A percentile compares a stretch with the other conserved stretches of the same genome.
phyloP scores from a whole-genome alignment of 805 yeast genomes.

The Lachancea fermentati region DNA sequence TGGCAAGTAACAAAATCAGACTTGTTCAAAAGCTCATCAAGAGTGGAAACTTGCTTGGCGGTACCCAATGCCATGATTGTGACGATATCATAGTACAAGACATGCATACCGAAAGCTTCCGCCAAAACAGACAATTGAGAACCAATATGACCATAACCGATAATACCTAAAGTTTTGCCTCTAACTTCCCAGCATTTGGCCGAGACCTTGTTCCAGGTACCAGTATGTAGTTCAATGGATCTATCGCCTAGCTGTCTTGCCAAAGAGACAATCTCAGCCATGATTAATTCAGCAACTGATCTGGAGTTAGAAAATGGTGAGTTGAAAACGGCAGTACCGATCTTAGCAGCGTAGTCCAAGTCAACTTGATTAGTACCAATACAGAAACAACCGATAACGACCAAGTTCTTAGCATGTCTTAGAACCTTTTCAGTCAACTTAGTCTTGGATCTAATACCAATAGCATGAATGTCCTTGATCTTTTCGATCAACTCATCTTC shows the following conservation, averaged over 20 bases:
- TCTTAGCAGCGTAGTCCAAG: constrained; percentile 81
- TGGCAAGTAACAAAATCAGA: constrained; percentile 91
- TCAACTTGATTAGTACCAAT: constrained; percentile 99
- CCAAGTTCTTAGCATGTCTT: constrained; percentile 81
- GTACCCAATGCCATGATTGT: constrained; percentile 97
- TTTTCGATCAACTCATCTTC: constrained; percentile 94
- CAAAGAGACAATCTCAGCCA: constrained; percentile 87
- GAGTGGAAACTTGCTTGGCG: constrained; percentile 83
- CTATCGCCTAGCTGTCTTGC: constrained; percentile 98
- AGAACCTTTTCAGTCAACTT: constrained; percentile 74
- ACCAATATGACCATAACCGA: constrained; percentile 98
- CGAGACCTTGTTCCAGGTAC: constrained; percentile 96
- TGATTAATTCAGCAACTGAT: constrained; percentile 95
- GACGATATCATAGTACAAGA: constrained; percentile 81
- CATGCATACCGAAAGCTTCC: constrained; percentile 97
- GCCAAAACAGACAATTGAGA: constrained; percentile 94
- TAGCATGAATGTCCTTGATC: constrained; percentile 89
- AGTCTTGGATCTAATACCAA: constrained; percentile 97
- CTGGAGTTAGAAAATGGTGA: constrained; percentile 98
- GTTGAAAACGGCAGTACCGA: constrained; percentile 94
- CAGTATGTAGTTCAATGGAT: constrained; percentile 90
- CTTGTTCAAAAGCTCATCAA: constrained; percentile 71
- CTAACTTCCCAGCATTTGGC: constrained; percentile 98
- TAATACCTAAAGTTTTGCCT: constrained; percentile 95
- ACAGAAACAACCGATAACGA: constrained; percentile 95